Conservation (phyloP, 192 early-diverging fungal species). For the Endogone sp. region DNA sequence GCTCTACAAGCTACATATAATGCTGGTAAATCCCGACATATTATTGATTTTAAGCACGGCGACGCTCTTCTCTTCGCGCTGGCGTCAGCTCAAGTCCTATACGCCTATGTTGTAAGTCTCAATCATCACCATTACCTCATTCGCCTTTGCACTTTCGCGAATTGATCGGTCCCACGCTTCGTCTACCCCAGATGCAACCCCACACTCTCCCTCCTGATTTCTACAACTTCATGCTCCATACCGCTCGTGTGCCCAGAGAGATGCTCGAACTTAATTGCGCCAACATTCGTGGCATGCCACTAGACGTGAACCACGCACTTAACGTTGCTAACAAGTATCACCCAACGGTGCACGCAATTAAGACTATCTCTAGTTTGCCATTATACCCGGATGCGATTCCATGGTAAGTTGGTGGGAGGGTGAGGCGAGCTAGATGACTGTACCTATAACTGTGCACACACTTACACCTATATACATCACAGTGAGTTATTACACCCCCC, state of each 20-base stretch:
- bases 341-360: constrained; percentile 36
- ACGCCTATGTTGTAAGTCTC: constrained; percentile 58
- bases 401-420: constrained; percentile 32
- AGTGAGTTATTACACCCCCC: constrained; percentile 51
- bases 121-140: background rate
- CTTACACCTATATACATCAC: too few relatives aligned
- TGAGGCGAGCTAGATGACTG: background rate
- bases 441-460: too few relatives aligned
- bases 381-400: constrained; percentile 45
- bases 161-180: too few relatives aligned
- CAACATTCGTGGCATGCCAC: constrained; percentile 38
- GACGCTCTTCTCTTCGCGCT: constrained; percentile 50
- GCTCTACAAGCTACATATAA: constrained; percentile 53
- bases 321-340: constrained; percentile 25
- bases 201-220: constrained; percentile 52
- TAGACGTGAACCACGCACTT: constrained; percentile 31
- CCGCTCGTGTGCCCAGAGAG: constrained; percentile 53
- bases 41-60: constrained; percentile 51
- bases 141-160: too few relatives aligned
- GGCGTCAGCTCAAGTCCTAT: constrained; percentile 49
- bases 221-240: constrained; percentile 57
- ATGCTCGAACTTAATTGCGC: constrained; percentile 53
- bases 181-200: constrained; percentile 47
- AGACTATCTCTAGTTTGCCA: constrained; percentile 30
- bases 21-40: constrained; percentile 45